phyloP scores from a whole-genome alignment of 352 stramenopile genomes.

The Phytopythium chamaehyphon region DNA sequence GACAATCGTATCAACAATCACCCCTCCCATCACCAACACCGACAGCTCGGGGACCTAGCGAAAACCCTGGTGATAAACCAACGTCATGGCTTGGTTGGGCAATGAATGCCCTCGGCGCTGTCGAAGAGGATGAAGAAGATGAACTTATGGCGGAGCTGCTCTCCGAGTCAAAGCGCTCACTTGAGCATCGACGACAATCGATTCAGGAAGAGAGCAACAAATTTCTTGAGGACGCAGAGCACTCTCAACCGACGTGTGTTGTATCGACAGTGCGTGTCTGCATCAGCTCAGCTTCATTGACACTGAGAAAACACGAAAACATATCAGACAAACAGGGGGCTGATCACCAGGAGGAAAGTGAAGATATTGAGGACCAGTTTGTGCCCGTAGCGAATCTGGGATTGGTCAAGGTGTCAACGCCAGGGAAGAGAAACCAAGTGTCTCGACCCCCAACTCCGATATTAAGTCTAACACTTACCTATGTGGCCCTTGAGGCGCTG shows the following conservation, averaged over 20 bases:
- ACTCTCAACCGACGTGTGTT: conserved; percentile 13
- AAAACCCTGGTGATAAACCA: conserved; percentile 21
- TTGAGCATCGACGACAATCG: conserved; percentile 14
- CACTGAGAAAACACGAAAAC: conserved; percentile 50
- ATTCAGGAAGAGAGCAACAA: conserved; percentile 13
- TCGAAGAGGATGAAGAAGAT: conserved; percentile 57
- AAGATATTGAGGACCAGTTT: conserved; percentile 42
- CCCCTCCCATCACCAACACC: neutral
- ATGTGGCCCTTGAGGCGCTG: conserved; percentile 46
- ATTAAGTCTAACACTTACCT: conserved; percentile 44
- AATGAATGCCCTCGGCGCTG: conserved; percentile 50
- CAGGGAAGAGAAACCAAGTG: conserved; percentile 36
- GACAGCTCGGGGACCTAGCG: neutral
- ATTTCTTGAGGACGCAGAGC: conserved; percentile 8
- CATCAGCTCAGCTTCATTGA: conserved; percentile 53
- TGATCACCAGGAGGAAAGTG: conserved; percentile 11
- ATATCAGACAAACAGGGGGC: conserved; percentile 7
- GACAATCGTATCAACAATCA: neutral
- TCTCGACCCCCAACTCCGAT: conserved; percentile 60
- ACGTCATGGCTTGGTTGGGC: conserved; percentile 70
- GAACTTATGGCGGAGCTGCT: conserved; percentile 67
- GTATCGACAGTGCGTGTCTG: conserved; percentile 52
- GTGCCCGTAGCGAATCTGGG: conserved; percentile 82
- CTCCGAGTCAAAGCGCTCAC: conserved; percentile 51
- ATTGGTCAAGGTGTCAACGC: conserved; percentile 57